A percentile compares a stretch with the other conserved stretches of the same genome.
Evolutionary conservation across 1,139 yeast genomes (phyloP).

Genomic region (Eremothecium sinecaudum): DNA sequence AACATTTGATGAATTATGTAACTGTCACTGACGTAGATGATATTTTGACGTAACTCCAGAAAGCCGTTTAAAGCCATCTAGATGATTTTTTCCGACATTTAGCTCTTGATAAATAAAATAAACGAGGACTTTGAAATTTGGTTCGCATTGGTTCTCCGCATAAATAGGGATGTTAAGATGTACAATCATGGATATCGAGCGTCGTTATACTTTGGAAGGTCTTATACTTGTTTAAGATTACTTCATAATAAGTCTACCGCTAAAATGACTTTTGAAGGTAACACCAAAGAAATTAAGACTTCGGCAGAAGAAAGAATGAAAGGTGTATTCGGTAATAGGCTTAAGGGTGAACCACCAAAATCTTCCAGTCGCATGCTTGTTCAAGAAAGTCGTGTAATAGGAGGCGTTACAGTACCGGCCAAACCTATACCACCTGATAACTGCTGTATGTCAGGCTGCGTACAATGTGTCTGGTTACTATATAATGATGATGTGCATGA

Average conservation of each 20-base stretch:
- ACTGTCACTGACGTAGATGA: too few species aligned
- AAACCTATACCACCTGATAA: conserved; percentile 85
- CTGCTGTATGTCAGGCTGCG: conserved; percentile 96
- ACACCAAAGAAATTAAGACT: conserved; percentile 33
- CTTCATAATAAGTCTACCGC: too few species aligned
- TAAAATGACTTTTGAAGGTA: conserved; percentile 41
- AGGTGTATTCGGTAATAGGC: conserved; percentile 49
- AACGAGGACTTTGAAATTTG: too few species aligned
- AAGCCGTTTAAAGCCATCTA: too few species aligned
- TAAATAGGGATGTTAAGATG: too few species aligned
- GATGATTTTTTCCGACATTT: not conserved
- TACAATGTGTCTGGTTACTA: conserved; percentile 93
- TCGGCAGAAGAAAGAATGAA: conserved; percentile 43
- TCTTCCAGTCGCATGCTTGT: conserved; percentile 42
- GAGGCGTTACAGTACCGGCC: conserved; percentile 69
- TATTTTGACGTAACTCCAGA: too few species aligned
- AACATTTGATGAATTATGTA: too few species aligned
- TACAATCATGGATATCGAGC: too few species aligned
- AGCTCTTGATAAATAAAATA: not conserved
- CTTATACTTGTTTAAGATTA: too few species aligned
- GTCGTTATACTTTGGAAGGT: too few species aligned
- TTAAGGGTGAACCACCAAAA: conserved; percentile 44
- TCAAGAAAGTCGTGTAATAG: conserved; percentile 41
- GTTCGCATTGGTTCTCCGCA: too few species aligned
- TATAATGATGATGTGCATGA: conserved; percentile 80